Base-by-base conservation (phyloP, 768 basidiomycete genomes). In the Tephrocybe sp. region DNA sequence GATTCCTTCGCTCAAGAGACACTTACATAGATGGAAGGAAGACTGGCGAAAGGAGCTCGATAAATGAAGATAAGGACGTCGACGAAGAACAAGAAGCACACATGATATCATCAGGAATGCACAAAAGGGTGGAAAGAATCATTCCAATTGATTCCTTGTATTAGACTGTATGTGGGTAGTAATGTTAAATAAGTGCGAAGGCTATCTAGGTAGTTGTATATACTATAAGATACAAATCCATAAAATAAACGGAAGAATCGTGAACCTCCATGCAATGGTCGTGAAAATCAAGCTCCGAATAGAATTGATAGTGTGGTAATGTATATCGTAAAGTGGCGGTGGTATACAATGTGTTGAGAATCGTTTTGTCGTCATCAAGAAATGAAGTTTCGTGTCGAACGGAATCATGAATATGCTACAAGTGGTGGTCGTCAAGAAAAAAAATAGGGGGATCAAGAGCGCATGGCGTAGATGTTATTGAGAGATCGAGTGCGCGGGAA, bases 401-500 rank as follows among this genome's bases (percentile, higher is more conserved):
- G 27, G 27, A 29, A 29, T 29, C 27, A 19, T 38, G 5, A 18
- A 38, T 38, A 38, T 38, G 37, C 18, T 38, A 38, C 37, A 38
- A 18, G 8, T 42, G 23, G 13, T 42, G 22, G 15, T 36, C 46
- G 27, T 29, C 6, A 11, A 11, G 27, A 5, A 25, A 42, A 8
- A 24, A 42, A 42, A 41, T 21, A 50, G 23, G 52, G 12, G 23
- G 29, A 43, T 57, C 47, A 45, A 55, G 49, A 50, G 41, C 55
- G 60, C 57, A 58, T 58, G 16, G 33, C 8, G 29, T 52, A 48
- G 16, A 54, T 37, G 30, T 58, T 61, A 27, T 51, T 42, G n/a
- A 60, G 42, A 41, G 59, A 61, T 46, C 50, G 52, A 12, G 47
- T 36, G 43, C 57, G 59, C 15, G 61, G 61, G 22, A 57, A 62